These are phyloP conservation scores for Claviceps lovelessii DNA, from an alignment of 2,329 filamentous ascomycete genomes.

Conservation along the genomic window DNA sequence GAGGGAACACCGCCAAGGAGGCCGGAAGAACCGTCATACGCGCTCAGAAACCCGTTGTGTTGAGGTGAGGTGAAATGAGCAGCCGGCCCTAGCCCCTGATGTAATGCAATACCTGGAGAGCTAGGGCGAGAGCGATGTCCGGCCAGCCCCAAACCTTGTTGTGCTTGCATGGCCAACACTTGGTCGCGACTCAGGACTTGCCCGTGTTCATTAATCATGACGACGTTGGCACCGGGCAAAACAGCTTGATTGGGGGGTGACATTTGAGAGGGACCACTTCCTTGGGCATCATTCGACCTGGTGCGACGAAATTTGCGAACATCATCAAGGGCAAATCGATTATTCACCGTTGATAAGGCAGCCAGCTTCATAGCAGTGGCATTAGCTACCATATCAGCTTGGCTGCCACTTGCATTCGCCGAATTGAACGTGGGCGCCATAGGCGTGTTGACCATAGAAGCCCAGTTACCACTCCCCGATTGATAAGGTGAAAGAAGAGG, in stretches of 20 bases:
- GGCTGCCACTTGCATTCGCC: slow-evolving; percentile 38
- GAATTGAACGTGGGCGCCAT: slow-evolving; percentile 77
- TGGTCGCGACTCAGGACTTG: slow-evolving; percentile 79
- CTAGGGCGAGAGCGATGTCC: slow-evolving; percentile 71
- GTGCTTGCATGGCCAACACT: slow-evolving; percentile 64
- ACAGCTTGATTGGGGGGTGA: slow-evolving; percentile 51
- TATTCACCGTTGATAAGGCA: slow-evolving; percentile 93
- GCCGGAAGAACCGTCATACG: slow-evolving; percentile 65
- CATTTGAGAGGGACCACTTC: slow-evolving; percentile 44
- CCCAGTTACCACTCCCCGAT: slow-evolving; percentile 81
- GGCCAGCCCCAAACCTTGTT: slow-evolving; percentile 44
- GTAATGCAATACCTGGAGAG: slow-evolving; percentile 78
- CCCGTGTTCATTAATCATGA: slow-evolving; percentile 91
- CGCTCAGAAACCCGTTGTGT: slow-evolving; percentile 84
- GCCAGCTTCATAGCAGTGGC: slow-evolving; percentile 98
- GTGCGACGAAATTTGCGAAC: slow-evolving; percentile 90
- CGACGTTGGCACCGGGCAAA: slow-evolving; percentile 59
- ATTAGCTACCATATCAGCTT: slow-evolving; percentile 97
- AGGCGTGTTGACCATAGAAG: slow-evolving; percentile 94
- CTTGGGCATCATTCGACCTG: slow-evolving; percentile 70
- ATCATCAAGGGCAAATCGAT: slow-evolving; percentile 91
- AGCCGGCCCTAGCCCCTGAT: slow-evolving; percentile 47
- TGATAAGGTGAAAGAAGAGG: slow-evolving; percentile 76
- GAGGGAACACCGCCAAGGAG: slow-evolving; percentile 56
- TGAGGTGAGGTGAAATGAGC: slow-evolving; percentile 72